A percentile compares a stretch with the other conserved stretches of the same genome.
These are phyloP conservation scores for Amanita brunnescens DNA, from an alignment of 768 basidiomycete genomes.

Conservation along the genomic window DNA sequence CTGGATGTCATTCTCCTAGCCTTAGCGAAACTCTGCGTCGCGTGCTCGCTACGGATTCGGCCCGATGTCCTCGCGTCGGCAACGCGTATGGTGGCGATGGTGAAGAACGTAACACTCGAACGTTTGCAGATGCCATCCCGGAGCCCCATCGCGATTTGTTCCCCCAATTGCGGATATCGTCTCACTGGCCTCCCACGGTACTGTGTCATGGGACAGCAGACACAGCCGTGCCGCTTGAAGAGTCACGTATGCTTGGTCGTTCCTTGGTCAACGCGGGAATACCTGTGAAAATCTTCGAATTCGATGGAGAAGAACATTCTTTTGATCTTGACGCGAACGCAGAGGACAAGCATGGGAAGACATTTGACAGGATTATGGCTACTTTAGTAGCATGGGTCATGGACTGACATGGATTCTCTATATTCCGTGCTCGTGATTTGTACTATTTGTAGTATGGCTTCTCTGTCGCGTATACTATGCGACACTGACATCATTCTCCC, in stretches of 20 bases:
- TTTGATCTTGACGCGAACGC: constrained; percentile 44
- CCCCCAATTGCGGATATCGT: constrained; percentile 35
- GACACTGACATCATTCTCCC: neutral
- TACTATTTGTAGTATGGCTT: neutral
- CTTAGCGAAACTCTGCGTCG: constrained; percentile 35
- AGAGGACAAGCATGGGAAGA: constrained; percentile 28
- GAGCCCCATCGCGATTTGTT: constrained; percentile 28
- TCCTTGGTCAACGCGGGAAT: constrained; percentile 30
- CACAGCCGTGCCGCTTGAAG: constrained; percentile 31
- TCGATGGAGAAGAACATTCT: constrained; percentile 42
- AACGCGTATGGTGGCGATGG: constrained; percentile 11
- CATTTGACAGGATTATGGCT: constrained; percentile 28
- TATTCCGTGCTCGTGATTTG: neutral
- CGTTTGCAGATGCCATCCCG: constrained; percentile 21
- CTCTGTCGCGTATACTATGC: neutral
- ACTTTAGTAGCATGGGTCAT: constrained; percentile 21
- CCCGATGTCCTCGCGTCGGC: constrained; percentile 17
- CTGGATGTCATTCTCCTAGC: constrained; percentile 36
- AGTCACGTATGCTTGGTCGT: constrained; percentile 29
- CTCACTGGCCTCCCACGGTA: constrained; percentile 39
- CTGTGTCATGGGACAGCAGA: constrained; percentile 44
- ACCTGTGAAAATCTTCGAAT: constrained; percentile 23
- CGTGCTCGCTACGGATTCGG: constrained; percentile 9
- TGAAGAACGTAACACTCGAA: neutral
- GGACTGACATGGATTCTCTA: neutral